Percentiles rank a stretch among this genome's conserved stretches.
Evolutionary conservation across 768 basidiomycete species (phyloP).

Genomic region (Punctularia strigosozonata): DNA sequence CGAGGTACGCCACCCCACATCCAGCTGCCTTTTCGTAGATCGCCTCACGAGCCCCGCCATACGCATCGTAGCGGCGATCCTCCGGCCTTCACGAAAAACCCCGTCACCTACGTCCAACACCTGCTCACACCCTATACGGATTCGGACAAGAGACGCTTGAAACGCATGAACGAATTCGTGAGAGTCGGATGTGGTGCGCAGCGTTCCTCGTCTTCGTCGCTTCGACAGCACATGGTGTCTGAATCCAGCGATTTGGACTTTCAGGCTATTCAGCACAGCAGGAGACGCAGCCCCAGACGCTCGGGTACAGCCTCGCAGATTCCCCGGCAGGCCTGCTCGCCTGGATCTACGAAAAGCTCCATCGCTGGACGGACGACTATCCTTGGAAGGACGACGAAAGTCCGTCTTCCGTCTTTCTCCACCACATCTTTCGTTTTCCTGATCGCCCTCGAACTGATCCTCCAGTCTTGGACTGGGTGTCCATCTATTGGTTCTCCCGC

Average conservation of each 20-base stretch:
- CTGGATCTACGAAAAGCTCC: constrained; percentile 21
- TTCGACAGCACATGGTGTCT: too few species aligned
- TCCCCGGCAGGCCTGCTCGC: constrained; percentile 34
- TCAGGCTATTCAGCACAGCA: constrained; percentile 27
- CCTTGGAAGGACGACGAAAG: constrained; percentile 46
- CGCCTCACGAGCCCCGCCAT: neutral
- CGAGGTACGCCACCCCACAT: constrained; percentile 14
- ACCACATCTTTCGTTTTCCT: constrained; percentile 25
- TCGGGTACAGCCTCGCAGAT: constrained; percentile 42
- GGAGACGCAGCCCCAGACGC: constrained; percentile 17
- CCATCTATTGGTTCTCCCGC: constrained; percentile 25
- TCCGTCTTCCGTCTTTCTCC: constrained; percentile 6
- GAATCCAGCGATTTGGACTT: too few species aligned
- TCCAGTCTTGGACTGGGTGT: constrained; percentile 24
- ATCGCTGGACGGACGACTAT: constrained; percentile 28
- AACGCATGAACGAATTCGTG: constrained; percentile 18
- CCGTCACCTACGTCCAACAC: constrained; percentile 15
- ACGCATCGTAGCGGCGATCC: constrained; percentile 10
- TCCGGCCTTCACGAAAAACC: constrained; percentile 14
- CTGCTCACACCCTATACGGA: constrained; percentile 20
- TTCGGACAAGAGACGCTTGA: constrained; percentile 22
- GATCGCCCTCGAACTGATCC: constrained; percentile 30
- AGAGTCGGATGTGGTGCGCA: constrained; percentile 21
- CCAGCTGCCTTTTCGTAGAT: neutral
- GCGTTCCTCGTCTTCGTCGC: too few species aligned